phyloP scores from a whole-genome alignment of 129 eudicot genomes.

The Tagetes patula region DNA sequence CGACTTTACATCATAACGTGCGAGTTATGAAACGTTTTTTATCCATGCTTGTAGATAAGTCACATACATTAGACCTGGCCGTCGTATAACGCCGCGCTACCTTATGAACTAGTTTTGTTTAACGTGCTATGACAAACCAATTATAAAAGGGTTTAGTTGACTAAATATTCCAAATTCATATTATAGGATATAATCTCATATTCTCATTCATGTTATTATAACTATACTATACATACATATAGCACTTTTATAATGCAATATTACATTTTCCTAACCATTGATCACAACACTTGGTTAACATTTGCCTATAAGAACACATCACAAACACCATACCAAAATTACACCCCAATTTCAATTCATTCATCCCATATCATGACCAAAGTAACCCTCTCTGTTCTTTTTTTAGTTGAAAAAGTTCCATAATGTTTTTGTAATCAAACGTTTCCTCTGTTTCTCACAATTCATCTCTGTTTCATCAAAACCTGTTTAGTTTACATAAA shows the following conservation, averaged over 20 bases:
- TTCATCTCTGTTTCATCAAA: not conserved
- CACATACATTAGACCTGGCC: too few species aligned
- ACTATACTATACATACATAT: too few species aligned
- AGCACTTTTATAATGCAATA: not conserved
- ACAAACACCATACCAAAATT: not conserved
- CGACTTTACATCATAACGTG: too few species aligned
- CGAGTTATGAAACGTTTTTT: too few species aligned
- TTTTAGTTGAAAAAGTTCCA: slow-evolving; percentile 20
- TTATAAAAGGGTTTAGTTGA: too few species aligned
- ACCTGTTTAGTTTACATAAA: not conserved
- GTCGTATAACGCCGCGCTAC: too few species aligned
- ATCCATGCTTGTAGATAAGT: too few species aligned
- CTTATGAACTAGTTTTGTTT: too few species aligned
- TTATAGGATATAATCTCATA: too few species aligned
- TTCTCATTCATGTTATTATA: too few species aligned
- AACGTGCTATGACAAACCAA: too few species aligned
- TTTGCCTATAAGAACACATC: not conserved
- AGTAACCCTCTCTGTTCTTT: slow-evolving; percentile 13
- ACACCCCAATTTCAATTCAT: not conserved
- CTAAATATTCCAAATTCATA: too few species aligned
- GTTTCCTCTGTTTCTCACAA: slow-evolving; percentile 21
- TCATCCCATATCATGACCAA: slow-evolving; percentile 15
- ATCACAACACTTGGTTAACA: not conserved
- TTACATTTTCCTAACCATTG: not conserved
- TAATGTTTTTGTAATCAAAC: not conserved